These are phyloP conservation scores for Pythium aphanidermatum DNA, from an alignment of 352 stramenopile genomes.

Conservation along the genomic window DNA sequence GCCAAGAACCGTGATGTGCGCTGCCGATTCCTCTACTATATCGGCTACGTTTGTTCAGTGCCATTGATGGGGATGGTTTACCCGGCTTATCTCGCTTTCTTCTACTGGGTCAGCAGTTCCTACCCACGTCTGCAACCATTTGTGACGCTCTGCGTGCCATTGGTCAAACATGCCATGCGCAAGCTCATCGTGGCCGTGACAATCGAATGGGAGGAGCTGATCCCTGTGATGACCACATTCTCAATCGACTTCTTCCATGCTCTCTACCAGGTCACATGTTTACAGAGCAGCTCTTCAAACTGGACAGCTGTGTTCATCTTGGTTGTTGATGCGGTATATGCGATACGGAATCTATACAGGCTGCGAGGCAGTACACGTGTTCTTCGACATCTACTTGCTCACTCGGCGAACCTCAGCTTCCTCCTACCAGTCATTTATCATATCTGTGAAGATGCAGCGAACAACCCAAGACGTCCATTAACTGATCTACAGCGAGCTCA, in stretches of 20 bases:
- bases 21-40: neutral
- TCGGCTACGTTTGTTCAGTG: neutral
- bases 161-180: conserved; percentile 5
- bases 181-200: neutral
- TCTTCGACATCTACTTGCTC: neutral
- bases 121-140: conserved; percentile 1
- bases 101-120: neutral
- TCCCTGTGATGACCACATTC: conserved; percentile 23
- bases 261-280: conserved; percentile 24
- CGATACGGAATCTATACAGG: neutral
- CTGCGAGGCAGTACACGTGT: neutral
- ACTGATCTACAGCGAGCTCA: no score
- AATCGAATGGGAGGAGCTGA: conserved; percentile 21
- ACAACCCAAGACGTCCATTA: no score
- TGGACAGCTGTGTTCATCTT: conserved; percentile 7
- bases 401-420: neutral
- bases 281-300: conserved; percentile 16
- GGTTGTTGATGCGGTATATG: neutral
- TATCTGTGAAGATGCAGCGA: no score
- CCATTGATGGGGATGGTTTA: conserved; percentile 8
- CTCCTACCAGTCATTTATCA: neutral
- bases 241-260: conserved; percentile 28
- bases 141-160: conserved; percentile 2
- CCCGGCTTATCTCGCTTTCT: conserved; percentile 8
- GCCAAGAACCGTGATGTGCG: neutral